A percentile compares a stretch with the other conserved stretches of the same genome.
Conservation (phyloP, 257 asterid species). For the Solanum habrochaites region DNA sequence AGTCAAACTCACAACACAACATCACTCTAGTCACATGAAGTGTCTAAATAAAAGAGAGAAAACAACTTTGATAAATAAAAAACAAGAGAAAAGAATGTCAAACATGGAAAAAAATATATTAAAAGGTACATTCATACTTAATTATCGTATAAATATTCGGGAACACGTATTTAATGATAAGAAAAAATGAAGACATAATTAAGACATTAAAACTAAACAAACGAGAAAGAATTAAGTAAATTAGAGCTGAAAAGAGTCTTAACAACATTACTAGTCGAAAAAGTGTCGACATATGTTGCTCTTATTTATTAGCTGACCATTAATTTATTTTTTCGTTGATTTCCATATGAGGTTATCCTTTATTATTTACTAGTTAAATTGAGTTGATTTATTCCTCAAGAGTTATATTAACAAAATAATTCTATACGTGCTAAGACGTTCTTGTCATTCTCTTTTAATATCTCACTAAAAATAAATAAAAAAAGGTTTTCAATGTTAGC, state of each 20-base stretch:
- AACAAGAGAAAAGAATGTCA: not conserved
- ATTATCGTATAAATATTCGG: not conserved
- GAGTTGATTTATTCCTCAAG: not conserved
- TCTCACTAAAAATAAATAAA: not conserved
- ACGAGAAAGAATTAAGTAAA: not conserved
- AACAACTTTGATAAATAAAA: not conserved
- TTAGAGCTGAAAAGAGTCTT: not conserved
- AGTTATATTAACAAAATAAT: not conserved
- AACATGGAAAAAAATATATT: not conserved
- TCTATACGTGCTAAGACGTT: not conserved
- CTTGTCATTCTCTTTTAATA: not conserved
- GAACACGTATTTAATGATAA: not conserved
- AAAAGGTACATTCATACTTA: not conserved
- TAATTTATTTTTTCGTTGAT: not conserved
- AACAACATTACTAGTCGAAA: not conserved
- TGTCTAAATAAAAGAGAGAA: not conserved
- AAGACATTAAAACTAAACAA: not conserved
- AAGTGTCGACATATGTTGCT: not conserved
- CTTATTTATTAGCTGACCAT: not conserved
- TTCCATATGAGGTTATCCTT: not conserved
- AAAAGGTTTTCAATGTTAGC: not conserved
- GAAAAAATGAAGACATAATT: not conserved
- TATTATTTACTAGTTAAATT: not conserved
- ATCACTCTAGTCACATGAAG: not conserved
- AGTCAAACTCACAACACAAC: not conserved